Base-by-base conservation (phyloP, 2,329 filamentous ascomycete genomes). In the Alternaria incomplexa region DNA sequence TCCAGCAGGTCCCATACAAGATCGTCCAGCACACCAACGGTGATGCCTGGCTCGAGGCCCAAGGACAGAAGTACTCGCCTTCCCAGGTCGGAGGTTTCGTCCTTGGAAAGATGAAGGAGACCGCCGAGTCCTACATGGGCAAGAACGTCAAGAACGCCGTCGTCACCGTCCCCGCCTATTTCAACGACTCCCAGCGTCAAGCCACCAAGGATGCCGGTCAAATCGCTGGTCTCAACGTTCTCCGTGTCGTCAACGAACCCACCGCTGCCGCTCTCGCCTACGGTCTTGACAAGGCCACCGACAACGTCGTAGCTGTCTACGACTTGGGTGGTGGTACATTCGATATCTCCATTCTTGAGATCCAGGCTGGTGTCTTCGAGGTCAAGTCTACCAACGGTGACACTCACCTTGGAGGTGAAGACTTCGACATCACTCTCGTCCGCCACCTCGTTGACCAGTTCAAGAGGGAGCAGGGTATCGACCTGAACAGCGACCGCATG, bases 361-460 rank as follows among this genome's bases (percentile, higher is more conserved):
- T 98, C 80, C 93, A 97, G 85, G 93, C 93, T 83, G 95, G 95
- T 82, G 94, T 98, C 60, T 98, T 98, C 82, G 95, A 97, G 87
- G 95, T 98, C 83, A 97, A 97, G 89, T 97, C 95, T 17, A 98
- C 95, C 86, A 97, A 97, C 83, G 95, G 95, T 90, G 95, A 98
- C 82, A 98, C 95, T 70, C 95, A 98, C 83, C 89, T 98, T 74
- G 95, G 95, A 89, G 95, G 95, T 85, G 95, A 98, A 83, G 95
- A 98, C 83, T 98, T 97, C 79, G 95, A 98, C 80, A 97, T 97
- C 79, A 89, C 89, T 78, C 90, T 98, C 62, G 95, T 97, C 79
- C 93, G 93, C 80, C 91, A 97, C 87, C 87, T 98, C 63, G 93
- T 97, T 70, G 87, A 93, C 82, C 90, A 96, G 80, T 98, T 97